These are phyloP conservation scores for Coniochaeta hoffmannii DNA, from an alignment of 2,329 filamentous ascomycete species.

Conservation along the genomic window DNA sequence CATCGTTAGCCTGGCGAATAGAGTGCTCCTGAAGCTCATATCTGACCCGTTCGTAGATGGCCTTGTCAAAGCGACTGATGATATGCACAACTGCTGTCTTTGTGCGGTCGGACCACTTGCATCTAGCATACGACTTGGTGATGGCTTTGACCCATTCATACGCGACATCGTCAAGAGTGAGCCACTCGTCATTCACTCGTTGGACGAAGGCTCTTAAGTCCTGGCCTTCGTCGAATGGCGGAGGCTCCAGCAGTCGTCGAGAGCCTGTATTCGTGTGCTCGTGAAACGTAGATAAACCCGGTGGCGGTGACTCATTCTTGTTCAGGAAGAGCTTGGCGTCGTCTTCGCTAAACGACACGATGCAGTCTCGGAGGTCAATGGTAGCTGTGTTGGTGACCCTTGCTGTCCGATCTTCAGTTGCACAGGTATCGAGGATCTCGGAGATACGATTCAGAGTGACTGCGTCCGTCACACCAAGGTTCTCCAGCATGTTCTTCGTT, in stretches of 20 bases:
- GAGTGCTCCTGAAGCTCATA: constrained; percentile 25
- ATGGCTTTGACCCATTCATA: constrained; percentile 51
- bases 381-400: constrained; percentile 40
- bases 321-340: constrained; percentile 43
- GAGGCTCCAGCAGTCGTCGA: constrained; percentile 38
- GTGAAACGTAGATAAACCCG: constrained; percentile 54
- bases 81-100: constrained; percentile 51
- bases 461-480: constrained; percentile 45
- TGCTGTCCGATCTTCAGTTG: constrained; percentile 40
- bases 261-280: constrained; percentile 54
- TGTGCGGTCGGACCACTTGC: constrained; percentile 50
- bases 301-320: constrained; percentile 43
- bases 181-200: constrained; percentile 39
- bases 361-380: constrained; percentile 39
- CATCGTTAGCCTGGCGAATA: not conserved
- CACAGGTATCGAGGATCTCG: constrained; percentile 45
- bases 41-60: constrained; percentile 39
- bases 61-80: constrained; percentile 44
- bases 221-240: constrained; percentile 43
- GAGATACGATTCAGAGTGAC: constrained; percentile 35
- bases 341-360: constrained; percentile 47
- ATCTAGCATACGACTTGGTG: constrained; percentile 41
- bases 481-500: constrained; percentile 47
- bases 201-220: constrained; percentile 46
- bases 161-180: constrained; percentile 48